Conservation (phyloP, 2,329 filamentous ascomycete species). For the Knufia petricola region DNA sequence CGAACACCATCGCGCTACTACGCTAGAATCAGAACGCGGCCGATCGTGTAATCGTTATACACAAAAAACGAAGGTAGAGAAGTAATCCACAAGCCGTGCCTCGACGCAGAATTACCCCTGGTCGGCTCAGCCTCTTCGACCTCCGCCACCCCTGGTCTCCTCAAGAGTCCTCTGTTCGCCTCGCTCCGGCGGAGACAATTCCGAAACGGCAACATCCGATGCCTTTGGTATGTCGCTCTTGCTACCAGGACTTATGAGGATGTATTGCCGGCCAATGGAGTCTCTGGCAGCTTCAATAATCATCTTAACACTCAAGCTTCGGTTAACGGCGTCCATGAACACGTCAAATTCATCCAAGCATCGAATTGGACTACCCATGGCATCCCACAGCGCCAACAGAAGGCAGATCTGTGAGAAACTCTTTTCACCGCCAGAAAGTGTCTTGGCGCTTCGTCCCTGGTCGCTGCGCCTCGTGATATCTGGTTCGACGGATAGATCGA, state of each 20-base stretch:
- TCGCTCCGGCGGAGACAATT: neutral
- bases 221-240: conserved; percentile 46
- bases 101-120: too few relatives aligned
- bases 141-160: neutral
- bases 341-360: conserved; percentile 98
- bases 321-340: conserved; percentile 97
- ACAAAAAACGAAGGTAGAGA: too few relatives aligned
- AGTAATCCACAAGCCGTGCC: too few relatives aligned
- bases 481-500: conserved; percentile 69
- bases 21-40: too few relatives aligned
- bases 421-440: conserved; percentile 90
- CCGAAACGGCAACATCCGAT: conserved; percentile 33
- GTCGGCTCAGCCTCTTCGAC: too few relatives aligned
- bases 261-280: conserved; percentile 84
- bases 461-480: conserved; percentile 59
- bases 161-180: conserved; percentile 7
- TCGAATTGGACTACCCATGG: conserved; percentile 89
- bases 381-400: conserved; percentile 87
- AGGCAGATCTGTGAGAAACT: conserved; percentile 96
- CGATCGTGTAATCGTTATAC: too few relatives aligned
- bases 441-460: conserved; percentile 74
- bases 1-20: too few relatives aligned
- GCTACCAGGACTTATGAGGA: conserved; percentile 89
- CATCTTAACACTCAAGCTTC: conserved; percentile 86
- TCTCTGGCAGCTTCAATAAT: conserved; percentile 81